Evolutionary conservation across 139 green algal genomes (phyloP), one percentile per base, ranked within the genome.

Genomic region (Dunaliella primolecta): DNA sequence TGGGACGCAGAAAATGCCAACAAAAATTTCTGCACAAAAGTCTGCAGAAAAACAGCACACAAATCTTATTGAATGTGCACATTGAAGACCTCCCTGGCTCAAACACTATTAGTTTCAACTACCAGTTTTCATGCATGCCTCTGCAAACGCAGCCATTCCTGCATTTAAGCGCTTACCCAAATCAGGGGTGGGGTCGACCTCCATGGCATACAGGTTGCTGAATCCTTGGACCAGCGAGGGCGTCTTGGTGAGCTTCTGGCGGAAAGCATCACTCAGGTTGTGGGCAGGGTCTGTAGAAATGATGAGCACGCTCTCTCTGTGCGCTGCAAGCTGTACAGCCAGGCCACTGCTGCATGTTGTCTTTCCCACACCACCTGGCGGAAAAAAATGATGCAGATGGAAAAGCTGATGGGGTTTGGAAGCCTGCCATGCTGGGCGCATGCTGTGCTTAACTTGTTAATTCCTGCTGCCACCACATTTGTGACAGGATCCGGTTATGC

Each of bases 241-340:
- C 1, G 84, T 89, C 29, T 93, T 94, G 3, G 91, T 97, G 89
- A 99, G 98, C 91, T 99, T 99, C 80, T 99, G 96, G 20, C 92
- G 88, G 87, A 99, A 99, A 0, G 96, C 96, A 70, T 99, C 96
- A 84, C 91, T 96, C 21, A 99, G 89, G 89, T 99, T 99, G 89
- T 99, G 96, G 3, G 96, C 96, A 11, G 96, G 96, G 75, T 99
- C 96, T 0, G 96, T 99, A 11, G 94, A 98, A 33, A 99, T 98
- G 83, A 99, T 96, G 0, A 99, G 92, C 83, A 99, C 96, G 55
- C 89, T 97, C 11, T 95, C 78, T 30, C 97, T 84, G 25, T 91
- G 86, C 25, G 76, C 87, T 11, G 96, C 93, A 72, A 99, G 91
- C 88, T 96, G 95, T 72, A 97, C 89, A 0, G 97, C 95, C 64